Base-by-base conservation (phyloP, 176 grass and related monocot genomes). In the Aegilops umbellulata region DNA sequence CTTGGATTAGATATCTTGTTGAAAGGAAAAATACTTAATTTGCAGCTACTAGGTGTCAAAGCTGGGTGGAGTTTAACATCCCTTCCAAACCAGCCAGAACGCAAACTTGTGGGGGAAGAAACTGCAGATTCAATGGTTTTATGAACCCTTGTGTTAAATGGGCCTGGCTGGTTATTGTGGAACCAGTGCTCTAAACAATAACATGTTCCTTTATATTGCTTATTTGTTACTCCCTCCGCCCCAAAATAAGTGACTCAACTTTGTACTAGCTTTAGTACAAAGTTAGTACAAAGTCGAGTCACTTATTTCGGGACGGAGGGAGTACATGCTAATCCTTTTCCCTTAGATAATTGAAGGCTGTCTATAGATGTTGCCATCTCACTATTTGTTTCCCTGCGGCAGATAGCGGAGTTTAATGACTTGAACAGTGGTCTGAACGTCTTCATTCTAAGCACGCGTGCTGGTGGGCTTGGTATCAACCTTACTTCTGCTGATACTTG, bases 371-470 rank as follows among this genome's bases (percentile, higher is more conserved):
- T 84, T 26, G 7, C 16, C 30, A 51, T 67, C 70, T 84, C 17
- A 80, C 42, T 44, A 29, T 69, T 42, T 76, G 16, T 62, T 72
- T 63, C 60, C 78, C 26, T 85, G 49, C 16, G 22, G 39, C 89
- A 95, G 93, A 98, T 98, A 86, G 91, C 89, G 6, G 91, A 83
- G 83, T 98, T 98, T 66, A 95, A 98, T 89, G 91, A 98, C 57
- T 15, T 87, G 31, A 90, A 88, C 73, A 98, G 91, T 61, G 78
- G 58, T 65, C 42, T 92, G 46, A 87, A 77, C 79, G 30, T 98
- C 76, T 98, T 98, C 69, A 87, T 98, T 87, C 86, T 98, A 27
- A 98, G 93, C 88, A 98, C 93, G 6, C 85, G 95, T 6, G 95
- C 93, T 76, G 95, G 95, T 68, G 95, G 95, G 16, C 88, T 97